Base-by-base conservation (phyloP, 176 grass and related monocot species). In the Triticum monococcum region DNA sequence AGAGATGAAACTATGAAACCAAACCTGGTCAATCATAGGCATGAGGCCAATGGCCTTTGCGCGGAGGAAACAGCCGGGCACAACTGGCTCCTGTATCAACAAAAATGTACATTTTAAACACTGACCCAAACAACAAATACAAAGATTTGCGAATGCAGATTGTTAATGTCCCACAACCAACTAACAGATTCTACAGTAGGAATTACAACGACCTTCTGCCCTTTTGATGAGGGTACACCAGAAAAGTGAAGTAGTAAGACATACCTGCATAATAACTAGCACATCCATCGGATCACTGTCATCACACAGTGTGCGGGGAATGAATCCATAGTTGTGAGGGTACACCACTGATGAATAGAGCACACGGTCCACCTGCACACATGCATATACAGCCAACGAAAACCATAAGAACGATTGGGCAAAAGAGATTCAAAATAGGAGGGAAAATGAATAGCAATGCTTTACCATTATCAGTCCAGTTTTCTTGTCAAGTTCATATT, bases 21-120 rank as follows among this genome's bases (percentile, higher is more conserved):
- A 88, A 70, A 97, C 95, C 90, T 98, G 97, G 89, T 98, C 97
- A 65, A 99, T 99, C 97, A 99, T 99, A 80, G 97, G 97, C 97
- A 99, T 99, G 38, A 96, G 76, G 36, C 94, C 97, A 7, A 99
- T 96, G 54, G 97, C 97, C 77, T 96, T 96, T 14, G 97, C 97
- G 30, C 97, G 87, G 32, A 99, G 92, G 64, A 99, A 99, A 77
- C 94, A 92, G 12, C 97, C 97, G 74, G 97, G 97, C 5, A 96
- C 84, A 73, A 99, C 97, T 25, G 97, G 94, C 82, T 99, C 97
- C 97, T 98, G 86, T 63, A 82, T 48, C 33, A 37, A 50, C 4
- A n/a, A 28, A 80, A 38, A 62, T 3, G 9, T 38, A 24, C 32
- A 35, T 48, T 67, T 76, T 17, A 79, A 30, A 81, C 2, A 11